Base-by-base conservation (phyloP, 2,329 filamentous ascomycete genomes). In the Madurella mycetomatis region DNA sequence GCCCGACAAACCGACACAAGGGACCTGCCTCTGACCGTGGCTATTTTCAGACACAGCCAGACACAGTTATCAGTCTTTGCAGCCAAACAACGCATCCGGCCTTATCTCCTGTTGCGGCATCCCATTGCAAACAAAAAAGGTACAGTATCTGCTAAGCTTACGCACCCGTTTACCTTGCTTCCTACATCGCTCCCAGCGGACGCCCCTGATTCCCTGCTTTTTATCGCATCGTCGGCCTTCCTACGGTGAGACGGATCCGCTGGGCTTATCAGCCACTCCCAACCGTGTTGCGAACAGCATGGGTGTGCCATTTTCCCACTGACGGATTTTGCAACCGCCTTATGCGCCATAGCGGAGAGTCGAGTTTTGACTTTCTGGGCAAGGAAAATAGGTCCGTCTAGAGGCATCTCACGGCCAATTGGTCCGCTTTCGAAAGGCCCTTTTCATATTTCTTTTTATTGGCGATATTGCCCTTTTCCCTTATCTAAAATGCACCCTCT, bases 61-160 rank as follows among this genome's bases (percentile, higher is more conserved):
- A 51, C n/a, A 25, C 37, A 48, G 54, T 57, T 58, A 58, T 62
- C 60, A 47, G 51, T 32, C 46, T 13, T 41, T 49, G 46, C 56
- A 60, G 52, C 60, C 60, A 57, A 53, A 58, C 57, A 55, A 47
- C 52, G 43, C 44, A 15, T 41, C 47, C 30, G 49, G 40, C 50
- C 57, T 61, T 62, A 62, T 62, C 59, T 62, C 45, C 34, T 51
- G 61, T 7, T 61, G 30, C 56, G 40, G 59, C 59, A 55, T 54
- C 46, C 43, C 48, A 34, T 44, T 34, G 41, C 41, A 43, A 41
- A 42, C 48, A 47, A 34, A 43, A 55, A 54, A 55, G 57, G 54
- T 59, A 57, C 34, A 15, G n/a, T n/a, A n/a, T n/a, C n/a, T 12
- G 11, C 51, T 16, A 34, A 49, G 5, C 50, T 47, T 30, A 11